Evolutionary conservation across 345 rosid species (phyloP), one percentile per base, ranked within the genome.

Genomic region (Pistacia atlantica): DNA sequence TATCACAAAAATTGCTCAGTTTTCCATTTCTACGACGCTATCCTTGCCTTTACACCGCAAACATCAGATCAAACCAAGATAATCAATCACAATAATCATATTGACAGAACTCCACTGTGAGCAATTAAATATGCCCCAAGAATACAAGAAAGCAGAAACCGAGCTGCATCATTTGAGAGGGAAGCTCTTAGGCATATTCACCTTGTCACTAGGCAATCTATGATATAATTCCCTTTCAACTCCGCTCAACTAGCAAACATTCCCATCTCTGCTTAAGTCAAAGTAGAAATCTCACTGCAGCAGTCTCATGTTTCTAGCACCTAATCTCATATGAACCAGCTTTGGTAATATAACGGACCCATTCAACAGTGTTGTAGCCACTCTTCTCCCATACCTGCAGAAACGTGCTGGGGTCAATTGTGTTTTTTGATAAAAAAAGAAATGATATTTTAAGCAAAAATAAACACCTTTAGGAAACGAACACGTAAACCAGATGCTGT

Each of bases 311-410:
- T 58, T 74, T 76, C 82, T 89, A 94, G 92, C 97, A 90, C 87
- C 99, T 91, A 82, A 97, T 86, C 93, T 97, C 99, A 11, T 92
- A 97, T 3, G 99, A 94, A 20, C 99, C 99, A 0, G 98, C 99
- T 82, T 94, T 97, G 8, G 98, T 94, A 42, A 97, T 97, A 75
- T 97, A 92, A 13, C 98, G 93, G 77, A 92, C 99, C 98, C 99
- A 94, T 80, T 97, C 98, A 9, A 97, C 97, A 0, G 99, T 97
- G 88, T 89, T 97, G 86, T 94, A 94, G 35, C 99, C 99, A 56
- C 97, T 97, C 90, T 97, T 94, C 86, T 97, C 98, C 99, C 99
- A 97, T 12, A 97, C 98, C 99, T 97, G 82, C 71, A 75, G 33
- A 80, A 79, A 25, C 25, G 65, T 60, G 74, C n/a, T 16, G 1